Evolutionary conservation across 2,329 filamentous ascomycete species (phyloP).

Genomic region (Rutstroemia sp.): DNA sequence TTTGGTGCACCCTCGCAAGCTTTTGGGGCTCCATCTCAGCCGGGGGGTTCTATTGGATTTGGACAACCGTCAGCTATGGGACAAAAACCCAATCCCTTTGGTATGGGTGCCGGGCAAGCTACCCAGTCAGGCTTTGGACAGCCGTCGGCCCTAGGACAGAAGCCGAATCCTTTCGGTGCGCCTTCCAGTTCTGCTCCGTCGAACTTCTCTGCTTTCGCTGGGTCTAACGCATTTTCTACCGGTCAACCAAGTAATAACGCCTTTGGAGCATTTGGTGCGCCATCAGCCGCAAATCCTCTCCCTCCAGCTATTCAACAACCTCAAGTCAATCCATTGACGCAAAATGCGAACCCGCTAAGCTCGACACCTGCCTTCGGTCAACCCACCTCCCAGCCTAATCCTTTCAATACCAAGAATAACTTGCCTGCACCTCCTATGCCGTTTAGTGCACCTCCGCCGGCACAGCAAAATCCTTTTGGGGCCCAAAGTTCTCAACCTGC

Average conservation of each 20-base stretch:
- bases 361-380: slow-evolving; percentile 30
- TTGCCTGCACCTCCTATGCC: slow-evolving; percentile 29
- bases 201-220: slow-evolving; percentile 6
- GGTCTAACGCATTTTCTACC: neutral
- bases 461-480: slow-evolving; percentile 9
- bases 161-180: slow-evolving; percentile 28
- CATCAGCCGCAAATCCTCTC: neutral
- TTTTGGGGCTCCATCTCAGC: slow-evolving; percentile 18
- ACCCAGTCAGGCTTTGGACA: slow-evolving; percentile 32
- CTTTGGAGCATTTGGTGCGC: slow-evolving; percentile 7
- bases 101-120: slow-evolving; percentile 12
- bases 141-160: slow-evolving; percentile 31
- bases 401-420: neutral
- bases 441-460: slow-evolving; percentile 31
- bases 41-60: slow-evolving; percentile 28
- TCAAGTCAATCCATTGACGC: neutral
- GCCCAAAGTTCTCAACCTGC: slow-evolving; percentile 1
- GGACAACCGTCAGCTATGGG: slow-evolving; percentile 33
- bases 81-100: slow-evolving; percentile 27
- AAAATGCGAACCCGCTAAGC: slow-evolving; percentile 7
- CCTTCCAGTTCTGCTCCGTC: slow-evolving; percentile 11
- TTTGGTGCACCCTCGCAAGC: slow-evolving; percentile 11
- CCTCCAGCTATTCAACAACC: slow-evolving; percentile 1
- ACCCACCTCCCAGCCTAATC: slow-evolving; percentile 31
- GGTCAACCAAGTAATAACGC: slow-evolving; percentile 4